A percentile compares a stretch with the other conserved stretches of the same genome.
These are phyloP conservation scores for Aspergillus novofumigatus DNA, from an alignment of 2,329 filamentous ascomycete genomes.

Conservation along the genomic window DNA sequence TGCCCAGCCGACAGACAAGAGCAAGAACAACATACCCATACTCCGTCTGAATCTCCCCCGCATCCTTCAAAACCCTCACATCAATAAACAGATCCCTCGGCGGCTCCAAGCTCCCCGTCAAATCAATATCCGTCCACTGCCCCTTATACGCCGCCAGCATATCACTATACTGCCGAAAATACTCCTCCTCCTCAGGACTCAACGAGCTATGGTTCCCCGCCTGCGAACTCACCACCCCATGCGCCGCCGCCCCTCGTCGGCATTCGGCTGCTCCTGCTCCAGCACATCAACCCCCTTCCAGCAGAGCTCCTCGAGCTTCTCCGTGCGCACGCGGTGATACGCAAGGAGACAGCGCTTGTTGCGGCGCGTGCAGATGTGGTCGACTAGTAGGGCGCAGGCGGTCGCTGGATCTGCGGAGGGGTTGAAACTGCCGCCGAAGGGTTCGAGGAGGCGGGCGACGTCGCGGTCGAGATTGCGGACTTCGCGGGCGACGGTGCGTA, in stretches of 20 bases:
- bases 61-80: conserved; percentile 91
- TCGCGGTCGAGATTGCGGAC: conserved; percentile 90
- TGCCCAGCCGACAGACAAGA: neutral
- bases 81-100: conserved; percentile 97
- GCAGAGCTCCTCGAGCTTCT: conserved; percentile 89
- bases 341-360: conserved; percentile 95
- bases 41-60: conserved; percentile 97
- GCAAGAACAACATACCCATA: conserved; percentile 67
- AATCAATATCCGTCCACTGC: conserved; percentile 95
- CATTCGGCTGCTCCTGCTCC: conserved; percentile 59
- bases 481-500: conserved; percentile 82
- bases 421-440: conserved; percentile 81
- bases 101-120: conserved; percentile 89
- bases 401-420: conserved; percentile 76
- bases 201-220: conserved; percentile 62
- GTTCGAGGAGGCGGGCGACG: conserved; percentile 71
- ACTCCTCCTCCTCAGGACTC: conserved; percentile 95
- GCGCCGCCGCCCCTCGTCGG: conserved; percentile 32
- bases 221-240: conserved; percentile 41
- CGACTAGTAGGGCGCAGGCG: conserved; percentile 83
- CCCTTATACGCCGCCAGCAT: conserved; percentile 94
- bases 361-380: conserved; percentile 89
- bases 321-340: conserved; percentile 84
- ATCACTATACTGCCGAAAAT: conserved; percentile 86
- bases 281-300: conserved; percentile 85